Percentiles rank a stretch among this genome's conserved stretches.
phyloP scores from a whole-genome alignment of 2,329 filamentous ascomycete genomes.

The Domatiomyces catenatus region DNA sequence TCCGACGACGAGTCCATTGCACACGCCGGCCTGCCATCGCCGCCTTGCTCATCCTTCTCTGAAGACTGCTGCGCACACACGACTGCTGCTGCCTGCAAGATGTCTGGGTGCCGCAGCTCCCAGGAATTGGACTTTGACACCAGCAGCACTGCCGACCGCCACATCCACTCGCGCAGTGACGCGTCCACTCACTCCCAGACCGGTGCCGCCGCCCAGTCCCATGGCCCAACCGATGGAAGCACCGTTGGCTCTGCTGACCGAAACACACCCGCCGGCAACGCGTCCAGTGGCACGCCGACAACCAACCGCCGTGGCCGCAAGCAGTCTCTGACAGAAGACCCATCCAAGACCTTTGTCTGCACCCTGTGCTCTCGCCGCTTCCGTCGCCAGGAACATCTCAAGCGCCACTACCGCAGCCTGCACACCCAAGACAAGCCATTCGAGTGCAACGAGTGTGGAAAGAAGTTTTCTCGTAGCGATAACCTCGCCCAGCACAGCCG shows the following conservation, averaged over 20 bases:
- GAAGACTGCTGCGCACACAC: conserved; percentile 25
- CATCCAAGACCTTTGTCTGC: conserved; percentile 96
- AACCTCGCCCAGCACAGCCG: conserved; percentile 92
- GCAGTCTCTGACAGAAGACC: conserved; percentile 94
- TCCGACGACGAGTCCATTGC: conserved; percentile 51
- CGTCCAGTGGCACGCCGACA: conserved; percentile 7
- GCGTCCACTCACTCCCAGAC: neutral
- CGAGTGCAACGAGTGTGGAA: conserved; percentile 91
- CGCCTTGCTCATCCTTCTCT: conserved; percentile 44
- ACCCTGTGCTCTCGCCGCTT: conserved; percentile 93
- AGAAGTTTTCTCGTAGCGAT: conserved; percentile 97
- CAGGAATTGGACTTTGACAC: conserved; percentile 19
- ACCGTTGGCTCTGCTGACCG: conserved; percentile 26
- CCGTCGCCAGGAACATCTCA: conserved; percentile 94
- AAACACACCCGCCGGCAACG: conserved; percentile 18
- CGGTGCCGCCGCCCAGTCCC: conserved; percentile 25
- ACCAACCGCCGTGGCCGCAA: conserved; percentile 89
- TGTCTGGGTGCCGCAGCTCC: conserved; percentile 11
- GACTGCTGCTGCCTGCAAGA: conserved; percentile 23
- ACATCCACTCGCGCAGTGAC: conserved; percentile 14
- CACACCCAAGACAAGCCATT: conserved; percentile 99
- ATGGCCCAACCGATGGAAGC: conserved; percentile 29
- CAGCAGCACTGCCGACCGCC: conserved; percentile 20
- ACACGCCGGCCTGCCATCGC: conserved; percentile 47
- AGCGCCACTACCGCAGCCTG: conserved; percentile 94